These are phyloP conservation scores for Lepidium didymum DNA, from an alignment of 345 rosid genomes.

Conservation along the genomic window DNA sequence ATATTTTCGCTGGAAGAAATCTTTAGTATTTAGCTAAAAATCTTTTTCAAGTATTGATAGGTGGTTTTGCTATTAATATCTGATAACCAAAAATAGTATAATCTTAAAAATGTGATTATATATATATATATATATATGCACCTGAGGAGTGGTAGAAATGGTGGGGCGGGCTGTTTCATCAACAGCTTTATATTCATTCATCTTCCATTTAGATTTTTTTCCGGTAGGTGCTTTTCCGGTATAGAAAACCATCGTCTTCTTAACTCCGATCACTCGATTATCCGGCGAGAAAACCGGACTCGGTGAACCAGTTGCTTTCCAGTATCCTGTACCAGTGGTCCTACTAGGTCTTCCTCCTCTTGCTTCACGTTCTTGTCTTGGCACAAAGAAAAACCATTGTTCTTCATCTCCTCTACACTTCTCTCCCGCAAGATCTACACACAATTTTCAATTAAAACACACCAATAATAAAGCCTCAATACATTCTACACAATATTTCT, in stretches of 20 bases:
- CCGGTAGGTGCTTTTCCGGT: constrained; percentile 25
- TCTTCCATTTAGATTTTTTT: constrained; percentile 27
- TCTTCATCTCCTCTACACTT: constrained; percentile 10
- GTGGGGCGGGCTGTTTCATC: neutral
- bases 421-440: constrained; percentile 55
- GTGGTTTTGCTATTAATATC: too few species aligned
- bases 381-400: constrained; percentile 29
- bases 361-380: constrained; percentile 25
- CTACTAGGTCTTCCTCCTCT: constrained; percentile 28
- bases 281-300: constrained; percentile 9
- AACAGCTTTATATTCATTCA: constrained; percentile 29
- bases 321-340: constrained; percentile 23
- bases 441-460: neutral
- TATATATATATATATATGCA: neutral
- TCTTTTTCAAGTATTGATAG: too few species aligned
- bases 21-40: too few species aligned
- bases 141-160: constrained; percentile 1
- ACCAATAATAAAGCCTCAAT: neutral
- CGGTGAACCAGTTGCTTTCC: constrained; percentile 32
- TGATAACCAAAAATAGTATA: too few species aligned
- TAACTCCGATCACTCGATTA: constrained; percentile 16
- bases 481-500: too few species aligned
- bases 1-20: too few species aligned
- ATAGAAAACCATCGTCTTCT: constrained; percentile 30
- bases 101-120: too few species aligned